A percentile compares a stretch with the other conserved stretches of the same genome.
These are phyloP conservation scores for Apiospora kogelbergensis DNA, from an alignment of 2,329 filamentous ascomycete species.

Conservation along the genomic window DNA sequence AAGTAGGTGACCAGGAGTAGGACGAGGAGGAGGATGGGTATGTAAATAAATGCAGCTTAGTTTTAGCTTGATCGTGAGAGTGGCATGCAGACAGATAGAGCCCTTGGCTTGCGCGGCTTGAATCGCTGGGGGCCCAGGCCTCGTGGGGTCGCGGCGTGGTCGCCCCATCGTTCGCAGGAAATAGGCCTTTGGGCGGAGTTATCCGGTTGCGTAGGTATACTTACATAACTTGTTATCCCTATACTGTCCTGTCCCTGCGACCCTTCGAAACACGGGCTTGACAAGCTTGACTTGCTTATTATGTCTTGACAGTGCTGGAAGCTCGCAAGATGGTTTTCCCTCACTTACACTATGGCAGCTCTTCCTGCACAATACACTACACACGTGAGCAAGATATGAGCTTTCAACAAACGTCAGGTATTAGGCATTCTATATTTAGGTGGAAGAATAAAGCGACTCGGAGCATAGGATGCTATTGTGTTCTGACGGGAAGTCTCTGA, in stretches of 20 bases:
- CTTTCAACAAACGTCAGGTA: too few relatives aligned
- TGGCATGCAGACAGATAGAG: neutral
- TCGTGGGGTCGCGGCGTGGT: neutral
- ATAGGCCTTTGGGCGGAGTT: neutral
- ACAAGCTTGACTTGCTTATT: neutral
- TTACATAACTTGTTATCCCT: neutral
- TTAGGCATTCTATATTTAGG: too few relatives aligned
- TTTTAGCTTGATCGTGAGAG: slow-evolving; percentile 1
- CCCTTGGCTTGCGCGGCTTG: slow-evolving; percentile 1
- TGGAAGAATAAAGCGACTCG: too few relatives aligned
- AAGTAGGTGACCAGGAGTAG: neutral
- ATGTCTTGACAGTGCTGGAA: neutral
- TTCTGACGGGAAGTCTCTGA: too few relatives aligned
- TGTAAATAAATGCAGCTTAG: too few relatives aligned
- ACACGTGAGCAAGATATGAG: too few relatives aligned
- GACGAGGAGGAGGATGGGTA: too few relatives aligned
- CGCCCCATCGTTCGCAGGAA: neutral
- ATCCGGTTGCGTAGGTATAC: neutral
- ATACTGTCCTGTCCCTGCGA: neutral
- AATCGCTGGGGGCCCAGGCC: neutral
- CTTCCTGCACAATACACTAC: too few relatives aligned
- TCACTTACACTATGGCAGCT: too few relatives aligned
- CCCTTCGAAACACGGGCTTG: neutral
- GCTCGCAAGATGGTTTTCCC: neutral
- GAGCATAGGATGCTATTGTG: too few relatives aligned